Evolutionary conservation across 768 basidiomycete genomes (phyloP).

Genomic region (Kwoniella dendrophila): DNA sequence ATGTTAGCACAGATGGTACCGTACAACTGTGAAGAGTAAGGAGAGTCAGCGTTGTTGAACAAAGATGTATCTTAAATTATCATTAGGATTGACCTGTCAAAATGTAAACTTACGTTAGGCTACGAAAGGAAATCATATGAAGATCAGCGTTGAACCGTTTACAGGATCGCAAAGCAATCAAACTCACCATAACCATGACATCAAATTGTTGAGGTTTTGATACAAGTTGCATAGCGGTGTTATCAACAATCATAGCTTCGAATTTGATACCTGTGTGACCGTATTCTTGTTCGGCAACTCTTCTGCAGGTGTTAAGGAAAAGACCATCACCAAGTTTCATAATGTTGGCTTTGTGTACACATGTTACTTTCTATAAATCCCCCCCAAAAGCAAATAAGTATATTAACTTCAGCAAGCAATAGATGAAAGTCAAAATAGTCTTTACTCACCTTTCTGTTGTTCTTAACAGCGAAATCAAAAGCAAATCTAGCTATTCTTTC

Average conservation of each 20-base stretch:
- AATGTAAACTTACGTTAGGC: conserved; percentile 46
- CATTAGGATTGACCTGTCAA: neutral
- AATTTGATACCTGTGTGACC: conserved; percentile 83
- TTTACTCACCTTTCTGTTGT: conserved; percentile 88
- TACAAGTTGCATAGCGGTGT: conserved; percentile 99
- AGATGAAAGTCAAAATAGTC: neutral
- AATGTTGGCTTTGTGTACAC: conserved; percentile 99
- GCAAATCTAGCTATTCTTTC: conserved; percentile 97
- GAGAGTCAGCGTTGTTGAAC: too few relatives aligned
- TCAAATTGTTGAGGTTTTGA: conserved; percentile 95
- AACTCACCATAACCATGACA: conserved; percentile 99
- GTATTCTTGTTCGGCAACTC: conserved; percentile 89
- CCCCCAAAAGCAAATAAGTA: too few relatives aligned
- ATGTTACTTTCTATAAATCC: conserved; percentile 89
- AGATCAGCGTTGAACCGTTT: neutral
- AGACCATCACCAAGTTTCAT: conserved; percentile 99
- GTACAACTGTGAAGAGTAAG: too few relatives aligned
- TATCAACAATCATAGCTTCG: conserved; percentile 99
- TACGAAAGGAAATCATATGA: neutral
- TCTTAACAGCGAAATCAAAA: conserved; percentile 98
- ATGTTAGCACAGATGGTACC: conserved; percentile 98
- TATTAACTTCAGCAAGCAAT: too few relatives aligned
- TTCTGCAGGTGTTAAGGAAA: conserved; percentile 97
- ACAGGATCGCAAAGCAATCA: neutral
- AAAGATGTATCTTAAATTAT: too few relatives aligned